phyloP scores from a whole-genome alignment of 495 filamentous ascomycete species.

The Filosporella fistucella region DNA sequence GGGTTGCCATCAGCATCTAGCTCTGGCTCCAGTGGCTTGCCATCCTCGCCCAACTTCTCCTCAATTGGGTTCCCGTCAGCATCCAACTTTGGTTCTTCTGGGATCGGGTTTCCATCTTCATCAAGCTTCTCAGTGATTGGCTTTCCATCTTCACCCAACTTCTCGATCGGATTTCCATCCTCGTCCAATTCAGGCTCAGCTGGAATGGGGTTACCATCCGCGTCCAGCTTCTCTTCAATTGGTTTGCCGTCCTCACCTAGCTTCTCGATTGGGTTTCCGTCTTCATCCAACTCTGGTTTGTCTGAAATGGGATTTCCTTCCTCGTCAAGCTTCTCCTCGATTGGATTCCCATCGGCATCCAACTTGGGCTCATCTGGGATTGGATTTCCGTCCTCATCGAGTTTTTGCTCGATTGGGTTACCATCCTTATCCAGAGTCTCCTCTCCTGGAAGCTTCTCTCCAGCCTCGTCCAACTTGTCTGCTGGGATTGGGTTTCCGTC shows the following conservation, averaged over 20 bases:
- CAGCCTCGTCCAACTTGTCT: neutral
- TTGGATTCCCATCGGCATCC: constrained; percentile 6
- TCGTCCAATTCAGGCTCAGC: constrained; percentile 17
- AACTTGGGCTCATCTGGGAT: constrained; percentile 5
- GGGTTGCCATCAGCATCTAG: constrained; percentile 6
- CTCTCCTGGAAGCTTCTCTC: neutral
- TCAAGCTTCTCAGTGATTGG: constrained; percentile 11
- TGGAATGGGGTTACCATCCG: constrained; percentile 1
- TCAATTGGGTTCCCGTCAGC: constrained; percentile 3
- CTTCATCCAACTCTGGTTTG: neutral
- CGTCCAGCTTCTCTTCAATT: constrained; percentile 2
- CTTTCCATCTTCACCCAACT: neutral
- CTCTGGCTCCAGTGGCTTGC: neutral
- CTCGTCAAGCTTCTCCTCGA: neutral
- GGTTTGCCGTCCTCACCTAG: constrained; percentile 2
- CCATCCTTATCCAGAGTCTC: neutral
- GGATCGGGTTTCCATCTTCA: constrained; percentile 1
- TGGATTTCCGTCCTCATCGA: constrained; percentile 3
- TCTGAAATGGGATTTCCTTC: constrained; percentile 4
- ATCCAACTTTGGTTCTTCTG: constrained; percentile 4
- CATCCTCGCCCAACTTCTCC: neutral
- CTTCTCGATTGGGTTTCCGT: constrained; percentile 8
- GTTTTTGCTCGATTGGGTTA: constrained; percentile 2
- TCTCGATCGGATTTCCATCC: neutral
- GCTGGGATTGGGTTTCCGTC: neutral